Conservation (phyloP, 75 land plant genomes). For the Sequoia sempervirens region DNA sequence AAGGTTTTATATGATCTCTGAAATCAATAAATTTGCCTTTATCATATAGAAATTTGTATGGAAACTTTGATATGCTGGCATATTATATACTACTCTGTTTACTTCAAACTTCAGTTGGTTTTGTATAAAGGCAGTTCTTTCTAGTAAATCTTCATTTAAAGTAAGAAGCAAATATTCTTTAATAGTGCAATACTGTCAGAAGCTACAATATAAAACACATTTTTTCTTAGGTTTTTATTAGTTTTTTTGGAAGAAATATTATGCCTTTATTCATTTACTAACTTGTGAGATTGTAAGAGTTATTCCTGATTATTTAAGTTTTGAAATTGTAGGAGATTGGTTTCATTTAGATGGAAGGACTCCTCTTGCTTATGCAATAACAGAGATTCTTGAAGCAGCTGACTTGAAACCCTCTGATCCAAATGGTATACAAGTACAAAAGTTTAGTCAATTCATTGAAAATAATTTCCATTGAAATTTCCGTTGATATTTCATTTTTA, state of each 20-base stretch:
- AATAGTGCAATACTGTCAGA: not conserved
- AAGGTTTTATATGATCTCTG: no score
- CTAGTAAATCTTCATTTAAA: no score
- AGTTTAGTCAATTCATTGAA: not conserved
- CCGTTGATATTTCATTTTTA: not conserved
- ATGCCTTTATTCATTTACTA: not conserved
- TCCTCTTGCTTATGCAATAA: slow-evolving; percentile 51
- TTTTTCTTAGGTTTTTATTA: not conserved
- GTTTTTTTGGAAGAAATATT: not conserved
- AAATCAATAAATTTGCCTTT: no score
- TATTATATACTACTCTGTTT: no score
- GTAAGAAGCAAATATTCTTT: not conserved
- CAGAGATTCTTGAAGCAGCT: slow-evolving; percentile 82
- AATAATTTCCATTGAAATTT: not conserved
- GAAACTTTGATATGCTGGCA: no score
- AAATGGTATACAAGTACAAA: slow-evolving; percentile 58
- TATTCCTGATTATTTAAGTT: not conserved
- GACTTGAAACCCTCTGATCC: slow-evolving; percentile 81
- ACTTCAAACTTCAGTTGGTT: no score
- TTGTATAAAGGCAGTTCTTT: not conserved
- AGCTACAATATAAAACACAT: not conserved
- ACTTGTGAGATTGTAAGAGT: not conserved
- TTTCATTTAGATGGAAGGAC: slow-evolving; percentile 58
- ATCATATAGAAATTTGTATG: no score
- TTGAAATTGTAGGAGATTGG: slow-evolving; percentile 37